Evolutionary conservation across 441 rosid genomes (phyloP), one percentile per base, ranked within the genome.

Genomic region (Syzygium syzygioides): DNA sequence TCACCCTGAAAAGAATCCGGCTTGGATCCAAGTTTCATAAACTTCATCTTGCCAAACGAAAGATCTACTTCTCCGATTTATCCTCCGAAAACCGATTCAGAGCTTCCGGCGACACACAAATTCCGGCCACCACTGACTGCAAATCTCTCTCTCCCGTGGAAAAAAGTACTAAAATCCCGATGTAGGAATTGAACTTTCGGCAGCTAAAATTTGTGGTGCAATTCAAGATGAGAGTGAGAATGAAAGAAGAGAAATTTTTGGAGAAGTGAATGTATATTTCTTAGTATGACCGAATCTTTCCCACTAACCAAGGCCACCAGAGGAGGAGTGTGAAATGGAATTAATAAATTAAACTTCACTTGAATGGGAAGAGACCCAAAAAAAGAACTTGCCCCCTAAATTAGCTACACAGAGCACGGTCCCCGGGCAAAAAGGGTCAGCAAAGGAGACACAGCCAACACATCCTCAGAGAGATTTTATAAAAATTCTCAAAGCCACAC

Each of bases 1-100:
- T 94, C 93, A 37, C 96, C 89, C 92, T 95, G 99, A 91, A 97
- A 97, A 15, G 96, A 94, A 91, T 97, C 99, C n/a, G 98, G 97
- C 94, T 97, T 97, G 87, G 99, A 96, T 87, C 99, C 99, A 93
- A 97, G 99, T 93, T 97, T 97, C 99, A 97, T 97, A 93, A 96
- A 96, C 96, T 97, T 97, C 99, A 97, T 97, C 88, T 92, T 91
- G 89, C 85, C 90, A 79, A 89, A 87, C 13, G 88, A 85, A 90
- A 55, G 90, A 85, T 45, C 84, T 64, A 87, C 71, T 89, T 37
- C 85, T 88, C 64, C 4, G 13, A 86, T 41, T 66, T 89, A 89
- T 89, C 80, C 54, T 28, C n/a, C 15, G 34, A 86, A 66, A 45
- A 84, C 18, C 71, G 88, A 68, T 53, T 85, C 85, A 85, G 55